A percentile compares a stretch with the other conserved stretches of the same genome.
Conservation (phyloP, 208 protist genomes). For the Paratrypanosoma confusum region DNA sequence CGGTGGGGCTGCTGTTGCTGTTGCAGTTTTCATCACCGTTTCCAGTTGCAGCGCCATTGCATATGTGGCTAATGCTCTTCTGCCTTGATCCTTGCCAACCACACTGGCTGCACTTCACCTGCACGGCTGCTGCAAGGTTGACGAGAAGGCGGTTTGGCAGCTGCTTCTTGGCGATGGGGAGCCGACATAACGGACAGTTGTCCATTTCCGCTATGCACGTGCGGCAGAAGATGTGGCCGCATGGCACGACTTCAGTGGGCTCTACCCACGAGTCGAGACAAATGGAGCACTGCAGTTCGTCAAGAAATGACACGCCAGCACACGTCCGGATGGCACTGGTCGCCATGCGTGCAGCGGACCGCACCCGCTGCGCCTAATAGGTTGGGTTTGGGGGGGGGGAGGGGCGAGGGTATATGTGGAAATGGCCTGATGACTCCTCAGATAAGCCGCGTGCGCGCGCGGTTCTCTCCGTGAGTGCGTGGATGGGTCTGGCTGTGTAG, state of each 20-base stretch:
- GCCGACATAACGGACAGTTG: conserved; percentile 54
- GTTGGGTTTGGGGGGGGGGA: too few species aligned
- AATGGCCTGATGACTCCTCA: too few species aligned
- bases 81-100: conserved; percentile 56
- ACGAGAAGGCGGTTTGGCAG: conserved; percentile 52
- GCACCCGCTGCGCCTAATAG: too few species aligned
- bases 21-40: too few species aligned
- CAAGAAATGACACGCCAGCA: conserved; percentile 21
- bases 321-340: conserved; percentile 10
- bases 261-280: conserved; percentile 14
- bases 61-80: conserved; percentile 17
- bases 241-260: conserved; percentile 23
- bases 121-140: conserved; percentile 51
- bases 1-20: too few species aligned
- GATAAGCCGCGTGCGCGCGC: too few species aligned
- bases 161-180: conserved; percentile 11
- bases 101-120: conserved; percentile 41
- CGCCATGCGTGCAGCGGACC: too few species aligned
- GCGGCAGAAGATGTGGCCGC: conserved; percentile 49
- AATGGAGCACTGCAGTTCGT: conserved; percentile 12
- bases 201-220: conserved; percentile 25
- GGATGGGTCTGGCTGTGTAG: too few species aligned
- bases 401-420: too few species aligned
- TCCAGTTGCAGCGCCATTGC: conserved; percentile 4
- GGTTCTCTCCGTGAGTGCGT: too few species aligned